Evolutionary conservation across 2,329 filamentous ascomycete species (phyloP), one percentile per base, ranked within the genome.

Genomic region (Xenoacremonium recifei): DNA sequence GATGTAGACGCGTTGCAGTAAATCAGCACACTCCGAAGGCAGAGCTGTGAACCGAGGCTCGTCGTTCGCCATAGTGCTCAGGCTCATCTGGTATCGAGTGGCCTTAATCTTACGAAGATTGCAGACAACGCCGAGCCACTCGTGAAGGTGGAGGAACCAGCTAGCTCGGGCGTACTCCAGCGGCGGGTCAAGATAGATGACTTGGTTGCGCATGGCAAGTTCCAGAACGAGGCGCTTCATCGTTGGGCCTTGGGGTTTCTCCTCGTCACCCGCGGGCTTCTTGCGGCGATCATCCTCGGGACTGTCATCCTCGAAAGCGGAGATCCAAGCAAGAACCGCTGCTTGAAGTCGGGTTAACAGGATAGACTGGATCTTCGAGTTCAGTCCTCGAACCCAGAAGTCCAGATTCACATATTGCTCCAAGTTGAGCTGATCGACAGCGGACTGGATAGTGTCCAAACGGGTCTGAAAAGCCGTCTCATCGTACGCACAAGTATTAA

Each of bases 161-260:
- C 86, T 92, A 11, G 92, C 91, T 52, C 91, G 82, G 13, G 93
- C 91, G 62, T 85, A 93, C 62, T 96, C 90, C 38, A 97, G 74
- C 5, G 93, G 93, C 4, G 93, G 95, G 39, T 96, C 93, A 19
- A 99, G 79, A 60, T 95, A 96, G 53, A 99, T 96, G 52, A 96
- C 87, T 65, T 99, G 93, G 57, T 97, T 97, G 21, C 89, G 87
- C 89, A 99, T 99, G 5, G 89, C 93, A 40, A 99, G 85, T 63
- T 99, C 93, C 54, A 96, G 89, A 13, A 93, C 77, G 18, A 95
- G 77, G 21, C 79, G 80, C 56, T 79, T 83, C 68, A 95, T 82
- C 4, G 75, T 75, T 0, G 89, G 88, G 3, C 70, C 68, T 42
- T 80, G 75, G 21, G 70, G 68, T 50, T 71, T 76, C 33, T 53